Base-by-base conservation (phyloP, 2,329 filamentous ascomycete genomes). In the Fusarium praegraminearum region DNA sequence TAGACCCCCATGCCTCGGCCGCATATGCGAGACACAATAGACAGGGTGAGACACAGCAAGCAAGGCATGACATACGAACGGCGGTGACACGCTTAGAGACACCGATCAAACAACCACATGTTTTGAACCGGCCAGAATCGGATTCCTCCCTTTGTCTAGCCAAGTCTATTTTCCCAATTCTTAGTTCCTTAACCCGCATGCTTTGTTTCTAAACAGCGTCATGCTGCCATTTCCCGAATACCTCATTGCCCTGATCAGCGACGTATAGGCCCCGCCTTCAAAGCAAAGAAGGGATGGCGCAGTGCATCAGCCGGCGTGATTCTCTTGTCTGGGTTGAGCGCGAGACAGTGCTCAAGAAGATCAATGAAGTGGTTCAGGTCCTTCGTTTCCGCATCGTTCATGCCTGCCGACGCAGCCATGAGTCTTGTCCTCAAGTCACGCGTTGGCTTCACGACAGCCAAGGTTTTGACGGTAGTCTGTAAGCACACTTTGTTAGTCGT, bases 271-370 rank as follows among this genome's bases (percentile, higher is more conserved):
- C 74, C 75, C 47, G 73, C 59, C 57, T 64, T 72, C 26, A 85
- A 82, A 28, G 81, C 83, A 73, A 98, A 93, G 80, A 98, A 98
- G 2, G 92, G 92, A 83, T 98, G 95, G 76, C 90, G 91, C 73
- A 98, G 83, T 50, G 96, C 96, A 76, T 98, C 94, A 16, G 87
- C 84, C 1, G 96, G 93, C 47, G 92, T 95, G 75, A 96, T 92
- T 67, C 96, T 88, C 84, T 97, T 97, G 78, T 97, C 94, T 1
- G 95, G 93, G 76, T 98, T 97, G 69, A 98, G 86, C 62, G 91
- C 89, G 69, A 99, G 84, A 77, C 94, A 98, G 57, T 92, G 91
- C 76, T 97, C 94, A 60, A 99, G 82, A 50, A 99, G 82, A 79
- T 98, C 94, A 72, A 93, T 86, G 79, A 99, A 97, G 55, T 91